Percentiles rank a stretch among this genome's conserved stretches.
phyloP scores from a whole-genome alignment of 2,329 filamentous ascomycete species.

The Akanthomyces lecanii region DNA sequence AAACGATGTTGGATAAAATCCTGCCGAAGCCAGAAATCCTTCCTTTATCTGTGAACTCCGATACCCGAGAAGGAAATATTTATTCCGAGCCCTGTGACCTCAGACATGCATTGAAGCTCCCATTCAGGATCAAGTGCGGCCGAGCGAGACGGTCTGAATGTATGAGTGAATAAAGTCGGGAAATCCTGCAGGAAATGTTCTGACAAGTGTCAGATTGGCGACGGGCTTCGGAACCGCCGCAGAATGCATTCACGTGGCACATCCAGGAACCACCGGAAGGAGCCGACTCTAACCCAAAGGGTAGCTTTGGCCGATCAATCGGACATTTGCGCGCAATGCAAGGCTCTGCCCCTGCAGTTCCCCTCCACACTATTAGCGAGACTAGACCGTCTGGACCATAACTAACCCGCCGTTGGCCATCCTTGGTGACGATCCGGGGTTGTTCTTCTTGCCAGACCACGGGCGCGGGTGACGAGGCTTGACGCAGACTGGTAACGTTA shows the following conservation, averaged over 20 bases:
- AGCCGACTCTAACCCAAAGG: constrained; percentile 3
- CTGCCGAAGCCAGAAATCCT: neutral
- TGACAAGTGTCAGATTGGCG: neutral
- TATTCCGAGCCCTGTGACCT: neutral
- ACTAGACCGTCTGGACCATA: neutral
- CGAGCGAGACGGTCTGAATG: neutral
- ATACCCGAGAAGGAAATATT: neutral
- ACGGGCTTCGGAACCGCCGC: neutral
- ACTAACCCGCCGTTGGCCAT: neutral
- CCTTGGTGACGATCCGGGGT: neutral
- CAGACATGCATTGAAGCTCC: too few species aligned
- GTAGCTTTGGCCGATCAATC: constrained; percentile 6
- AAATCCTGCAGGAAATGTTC: neutral
- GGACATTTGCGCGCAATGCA: neutral
- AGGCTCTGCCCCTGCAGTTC: neutral
- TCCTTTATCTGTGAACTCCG: neutral
- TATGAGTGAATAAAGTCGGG: neutral
- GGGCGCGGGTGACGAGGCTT: neutral
- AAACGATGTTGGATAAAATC: neutral
- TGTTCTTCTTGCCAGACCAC: neutral
- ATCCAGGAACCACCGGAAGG: constrained; percentile 3
- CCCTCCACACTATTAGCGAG: neutral
- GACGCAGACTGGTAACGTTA: neutral
- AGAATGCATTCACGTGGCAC: neutral
- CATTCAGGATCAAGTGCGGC: neutral